phyloP scores from a whole-genome alignment of 2,329 filamentous ascomycete species.

The Ophiocordyceps camponoti-floridani region DNA sequence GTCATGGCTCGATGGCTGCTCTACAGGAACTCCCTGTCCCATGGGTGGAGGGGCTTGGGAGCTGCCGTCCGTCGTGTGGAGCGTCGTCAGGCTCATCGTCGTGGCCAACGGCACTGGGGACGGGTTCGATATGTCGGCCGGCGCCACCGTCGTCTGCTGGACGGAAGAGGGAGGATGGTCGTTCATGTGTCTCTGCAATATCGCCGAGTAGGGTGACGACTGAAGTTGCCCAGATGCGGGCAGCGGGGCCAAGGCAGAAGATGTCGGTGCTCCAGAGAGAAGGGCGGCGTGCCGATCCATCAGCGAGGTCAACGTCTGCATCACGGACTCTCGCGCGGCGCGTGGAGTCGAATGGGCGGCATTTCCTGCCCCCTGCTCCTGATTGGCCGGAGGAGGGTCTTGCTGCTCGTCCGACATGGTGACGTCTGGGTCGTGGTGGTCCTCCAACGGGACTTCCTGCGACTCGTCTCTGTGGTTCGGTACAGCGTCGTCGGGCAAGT shows the following conservation, averaged over 20 bases:
- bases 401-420: background rate
- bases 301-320: slow-evolving; percentile 5
- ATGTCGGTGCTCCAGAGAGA: too few species aligned
- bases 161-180: slow-evolving; percentile 1
- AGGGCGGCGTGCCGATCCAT: too few species aligned
- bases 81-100: slow-evolving; percentile 3
- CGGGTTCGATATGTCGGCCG: slow-evolving; percentile 17
- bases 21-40: slow-evolving; percentile 8
- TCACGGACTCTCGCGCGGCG: slow-evolving; percentile 1
- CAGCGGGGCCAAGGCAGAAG: too few species aligned
- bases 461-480: background rate
- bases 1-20: slow-evolving; percentile 6
- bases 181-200: too few species aligned
- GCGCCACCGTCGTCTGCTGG: slow-evolving; percentile 16
- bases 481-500: too few species aligned
- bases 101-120: background rate
- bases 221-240: too few species aligned
- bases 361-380: background rate
- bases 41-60: slow-evolving; percentile 9
- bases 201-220: too few species aligned
- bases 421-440: background rate
- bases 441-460: slow-evolving; percentile 1
- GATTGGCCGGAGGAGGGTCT: background rate
- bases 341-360: background rate
- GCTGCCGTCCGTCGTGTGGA: slow-evolving; percentile 6